Evolutionary conservation across 805 yeast genomes (phyloP), one percentile per base, ranked within the genome.

Genomic region (Nakazawaea anatomiae): DNA sequence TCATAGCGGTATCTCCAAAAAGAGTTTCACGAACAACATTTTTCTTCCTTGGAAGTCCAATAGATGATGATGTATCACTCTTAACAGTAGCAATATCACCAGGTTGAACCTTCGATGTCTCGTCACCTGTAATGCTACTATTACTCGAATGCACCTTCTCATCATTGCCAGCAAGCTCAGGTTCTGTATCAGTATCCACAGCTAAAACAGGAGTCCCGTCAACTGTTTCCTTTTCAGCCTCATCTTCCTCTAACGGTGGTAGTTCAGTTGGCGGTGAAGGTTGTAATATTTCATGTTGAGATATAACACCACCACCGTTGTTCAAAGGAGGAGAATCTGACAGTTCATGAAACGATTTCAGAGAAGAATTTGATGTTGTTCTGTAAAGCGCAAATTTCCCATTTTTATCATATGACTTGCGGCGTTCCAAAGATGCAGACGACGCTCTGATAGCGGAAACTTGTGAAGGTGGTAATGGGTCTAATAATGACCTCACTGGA

Each of bases 391-490:
- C 12, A 12, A 32, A 39, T 35, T 44, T 47, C 36, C 30, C 43
- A 39, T 28, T 39, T 50, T 12, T 42, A 42, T 34, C 50, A 39
- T 47, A 40, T 4, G 47, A 42, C 32, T 43, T 39, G 14, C 44
- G 44, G 18, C 52, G 45, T 12, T 50, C 45, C 48, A 50, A 40
- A 5, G 47, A 42, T 6, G 50, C 50, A 8, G 50, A 47, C n/a
- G 46, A 34, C 1, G 39, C 28, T 31, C 61, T 65, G 5, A 69
- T 71, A 1, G 70, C 75, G 1, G 55, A 70, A 38, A 55, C 62
- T 39, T 69, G 74, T 0, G 52, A 47, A 12, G 53, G 58, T 30
- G 63, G 66, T 47, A 51, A 58, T 35, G 73, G 70, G 25, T 48
- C 54, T 25, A 52, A 38, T 51, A 48, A 43, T 28, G 54, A 48